A percentile compares a stretch with the other conserved stretches of the same genome.
Evolutionary conservation across 164 flowering plant genomes (phyloP).

Genomic region (Malania oleifera): DNA sequence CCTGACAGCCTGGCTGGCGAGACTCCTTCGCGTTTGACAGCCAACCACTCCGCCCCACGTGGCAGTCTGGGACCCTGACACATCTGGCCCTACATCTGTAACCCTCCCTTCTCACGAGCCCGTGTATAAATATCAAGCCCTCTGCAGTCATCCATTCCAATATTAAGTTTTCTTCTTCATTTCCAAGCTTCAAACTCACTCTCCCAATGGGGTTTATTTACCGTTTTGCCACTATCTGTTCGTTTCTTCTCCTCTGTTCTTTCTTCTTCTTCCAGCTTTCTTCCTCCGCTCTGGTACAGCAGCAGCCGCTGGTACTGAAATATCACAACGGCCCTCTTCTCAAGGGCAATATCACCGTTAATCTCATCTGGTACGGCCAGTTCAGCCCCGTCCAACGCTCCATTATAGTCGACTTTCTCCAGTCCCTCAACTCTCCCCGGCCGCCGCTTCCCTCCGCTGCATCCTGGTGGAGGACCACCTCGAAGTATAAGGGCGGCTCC

Average conservation of each 20-base stretch:
- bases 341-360: constrained; percentile 41
- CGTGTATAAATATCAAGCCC: constrained; percentile 18
- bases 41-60: constrained; percentile 20
- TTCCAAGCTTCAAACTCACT: neutral
- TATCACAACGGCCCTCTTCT: constrained; percentile 54
- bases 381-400: constrained; percentile 55
- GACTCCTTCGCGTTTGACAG: neutral
- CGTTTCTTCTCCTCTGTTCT: constrained; percentile 1
- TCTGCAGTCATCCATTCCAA: neutral
- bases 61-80: constrained; percentile 8
- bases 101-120: neutral
- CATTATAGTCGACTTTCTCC: constrained; percentile 56
- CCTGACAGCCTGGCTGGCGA: constrained; percentile 35
- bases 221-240: constrained; percentile 14
- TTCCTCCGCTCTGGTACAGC: constrained; percentile 26
- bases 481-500: constrained; percentile 45
- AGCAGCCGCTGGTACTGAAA: constrained; percentile 37
- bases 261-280: neutral
- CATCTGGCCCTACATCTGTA: constrained; percentile 21
- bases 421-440: constrained; percentile 29
- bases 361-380: constrained; percentile 57
- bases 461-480: constrained; percentile 65
- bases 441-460: constrained; percentile 40
- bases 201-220: constrained; percentile 22
- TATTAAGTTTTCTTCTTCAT: neutral